Evolutionary conservation across 257 asterid species (phyloP).

Genomic region (Cinchona pubescens): DNA sequence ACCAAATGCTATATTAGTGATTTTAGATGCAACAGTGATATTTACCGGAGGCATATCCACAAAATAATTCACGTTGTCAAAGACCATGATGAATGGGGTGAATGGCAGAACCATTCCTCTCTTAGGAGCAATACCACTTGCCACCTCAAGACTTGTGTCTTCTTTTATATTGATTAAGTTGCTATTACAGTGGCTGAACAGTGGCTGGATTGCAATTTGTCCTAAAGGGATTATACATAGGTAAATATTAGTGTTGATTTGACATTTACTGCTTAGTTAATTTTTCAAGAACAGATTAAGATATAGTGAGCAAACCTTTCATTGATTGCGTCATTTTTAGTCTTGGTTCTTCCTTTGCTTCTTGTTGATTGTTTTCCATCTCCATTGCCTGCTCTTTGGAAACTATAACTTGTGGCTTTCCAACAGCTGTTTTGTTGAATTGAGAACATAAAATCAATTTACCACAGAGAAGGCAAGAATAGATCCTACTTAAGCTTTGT

Average conservation of each 20-base stretch:
- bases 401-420: conserved; percentile 79
- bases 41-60: conserved; percentile 63
- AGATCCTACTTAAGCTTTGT: no score
- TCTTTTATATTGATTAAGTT: conserved; percentile 20
- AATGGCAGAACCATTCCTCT: conserved; percentile 67
- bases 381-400: conserved; percentile 77
- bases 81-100: conserved; percentile 54
- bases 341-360: conserved; percentile 42
- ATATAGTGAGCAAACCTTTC: conserved; percentile 40
- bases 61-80: conserved; percentile 45
- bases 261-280: conserved; percentile 5
- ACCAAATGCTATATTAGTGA: background rate
- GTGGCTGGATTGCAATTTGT: conserved; percentile 59
- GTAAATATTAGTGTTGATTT: conserved; percentile 3
- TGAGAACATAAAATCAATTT: background rate
- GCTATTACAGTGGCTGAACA: conserved; percentile 45
- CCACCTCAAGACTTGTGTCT: conserved; percentile 26
- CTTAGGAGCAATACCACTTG: conserved; percentile 34
- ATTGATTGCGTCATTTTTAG: conserved; percentile 42
- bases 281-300: conserved; percentile 47
- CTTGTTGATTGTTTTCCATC: conserved; percentile 51
- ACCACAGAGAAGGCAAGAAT: no score
- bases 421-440: conserved; percentile 48
- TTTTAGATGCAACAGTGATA: conserved; percentile 3
- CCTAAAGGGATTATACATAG: conserved; percentile 32